These are phyloP conservation scores for Xerophyta viscosa DNA, from an alignment of 106 monocot genomes.

Conservation along the genomic window DNA sequence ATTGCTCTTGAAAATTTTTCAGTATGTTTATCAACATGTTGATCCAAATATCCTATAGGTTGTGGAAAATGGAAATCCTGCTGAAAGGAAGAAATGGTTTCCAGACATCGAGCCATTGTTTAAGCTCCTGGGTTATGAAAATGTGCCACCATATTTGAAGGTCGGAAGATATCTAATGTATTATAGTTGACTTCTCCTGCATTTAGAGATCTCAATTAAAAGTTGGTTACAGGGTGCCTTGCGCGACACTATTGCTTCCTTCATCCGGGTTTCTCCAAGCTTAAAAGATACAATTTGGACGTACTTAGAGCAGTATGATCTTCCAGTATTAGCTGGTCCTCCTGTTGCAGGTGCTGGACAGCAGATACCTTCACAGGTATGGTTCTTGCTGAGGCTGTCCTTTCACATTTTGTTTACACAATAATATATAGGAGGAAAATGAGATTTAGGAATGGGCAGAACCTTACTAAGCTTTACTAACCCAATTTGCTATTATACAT, in stretches of 20 bases:
- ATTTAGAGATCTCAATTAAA: background rate
- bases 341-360: slow-evolving; percentile 24
- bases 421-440: too few relatives aligned
- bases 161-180: slow-evolving; percentile 18
- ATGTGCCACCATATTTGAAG: slow-evolving; percentile 92
- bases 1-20: too few relatives aligned
- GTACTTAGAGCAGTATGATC: slow-evolving; percentile 94
- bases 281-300: slow-evolving; percentile 83
- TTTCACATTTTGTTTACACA: too few relatives aligned
- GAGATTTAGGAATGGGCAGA: too few relatives aligned
- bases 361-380: slow-evolving; percentile 54
- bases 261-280: slow-evolving; percentile 63
- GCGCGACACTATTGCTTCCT: slow-evolving; percentile 69
- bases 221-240: slow-evolving; percentile 70
- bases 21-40: too few relatives aligned
- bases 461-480: too few relatives aligned
- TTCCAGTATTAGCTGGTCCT: slow-evolving; percentile 74
- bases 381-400: too few relatives aligned
- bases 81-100: slow-evolving; percentile 89
- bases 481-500: too few relatives aligned
- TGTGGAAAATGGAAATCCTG: slow-evolving; percentile 92
- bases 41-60: slow-evolving; percentile 32
- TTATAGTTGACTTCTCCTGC: background rate
- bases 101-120: slow-evolving; percentile 90
- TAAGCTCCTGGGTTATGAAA: slow-evolving; percentile 95